These are phyloP conservation scores for Stemphylium vesicarium DNA, from an alignment of 2,329 filamentous ascomycete species.

Conservation along the genomic window DNA sequence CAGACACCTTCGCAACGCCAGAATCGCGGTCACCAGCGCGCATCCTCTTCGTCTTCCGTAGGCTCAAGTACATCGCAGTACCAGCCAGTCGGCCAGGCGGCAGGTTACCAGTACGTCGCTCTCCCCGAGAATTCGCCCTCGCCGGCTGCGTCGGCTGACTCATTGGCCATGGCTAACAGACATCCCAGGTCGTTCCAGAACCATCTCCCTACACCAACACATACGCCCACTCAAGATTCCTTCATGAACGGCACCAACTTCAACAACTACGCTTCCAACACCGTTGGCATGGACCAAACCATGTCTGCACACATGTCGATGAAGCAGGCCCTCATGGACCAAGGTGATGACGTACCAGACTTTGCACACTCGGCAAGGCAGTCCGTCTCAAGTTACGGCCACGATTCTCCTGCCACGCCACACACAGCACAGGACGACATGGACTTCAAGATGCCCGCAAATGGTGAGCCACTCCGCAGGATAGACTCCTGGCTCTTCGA, in stretches of 20 bases:
- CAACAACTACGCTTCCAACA: conserved; percentile 53
- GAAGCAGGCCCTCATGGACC: conserved; percentile 64
- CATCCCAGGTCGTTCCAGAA: conserved; percentile 54
- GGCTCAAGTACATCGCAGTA: conserved; percentile 47
- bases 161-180: conserved; percentile 43
- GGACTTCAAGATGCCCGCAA: conserved; percentile 59
- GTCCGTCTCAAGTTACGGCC: conserved; percentile 66
- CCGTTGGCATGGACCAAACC: conserved; percentile 51
- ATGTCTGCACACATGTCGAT: conserved; percentile 64
- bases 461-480: conserved; percentile 59
- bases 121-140: conserved; percentile 54
- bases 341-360: conserved; percentile 58
- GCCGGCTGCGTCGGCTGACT: conserved; percentile 44
- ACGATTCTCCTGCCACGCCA: conserved; percentile 68
- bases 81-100: conserved; percentile 35
- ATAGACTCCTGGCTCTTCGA: conserved; percentile 59
- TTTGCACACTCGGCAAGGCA: conserved; percentile 62
- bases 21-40: conserved; percentile 45
- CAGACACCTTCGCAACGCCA: conserved; percentile 42
- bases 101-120: conserved; percentile 53
- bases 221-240: conserved; percentile 60
- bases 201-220: conserved; percentile 62
- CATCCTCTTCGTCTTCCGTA: conserved; percentile 49
- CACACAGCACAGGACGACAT: conserved; percentile 62
- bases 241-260: conserved; percentile 56